These are phyloP conservation scores for Wickerhamiella galacta DNA, from an alignment of 805 yeast genomes.

Conservation along the genomic window DNA sequence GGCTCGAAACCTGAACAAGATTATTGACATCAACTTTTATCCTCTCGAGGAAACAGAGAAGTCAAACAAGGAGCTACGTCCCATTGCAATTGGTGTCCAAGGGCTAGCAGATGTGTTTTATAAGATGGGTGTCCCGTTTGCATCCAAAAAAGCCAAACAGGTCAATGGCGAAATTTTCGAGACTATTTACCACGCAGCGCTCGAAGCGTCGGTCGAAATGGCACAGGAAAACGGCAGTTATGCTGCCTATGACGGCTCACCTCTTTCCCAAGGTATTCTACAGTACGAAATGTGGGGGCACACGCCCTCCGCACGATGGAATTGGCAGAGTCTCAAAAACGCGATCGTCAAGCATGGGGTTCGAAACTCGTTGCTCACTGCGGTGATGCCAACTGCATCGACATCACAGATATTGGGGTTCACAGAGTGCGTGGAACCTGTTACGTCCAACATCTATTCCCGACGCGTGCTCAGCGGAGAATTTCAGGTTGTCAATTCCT, in stretches of 20 bases:
- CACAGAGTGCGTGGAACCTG: constrained; percentile 88
- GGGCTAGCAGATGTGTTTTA: constrained; percentile 83
- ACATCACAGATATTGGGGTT: constrained; percentile 87
- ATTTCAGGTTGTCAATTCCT: constrained; percentile 74
- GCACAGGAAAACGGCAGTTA: constrained; percentile 58
- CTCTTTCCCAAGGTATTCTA: constrained; percentile 62
- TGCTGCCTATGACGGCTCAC: constrained; percentile 60
- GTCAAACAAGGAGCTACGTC: constrained; percentile 67
- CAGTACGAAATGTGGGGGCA: constrained; percentile 77
- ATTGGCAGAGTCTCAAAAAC: constrained; percentile 56
- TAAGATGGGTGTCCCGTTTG: constrained; percentile 61
- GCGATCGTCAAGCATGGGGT: constrained; percentile 45
- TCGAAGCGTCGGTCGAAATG: constrained; percentile 68
- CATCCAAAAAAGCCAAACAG: constrained; percentile 50
- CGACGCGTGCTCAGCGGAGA: constrained; percentile 86
- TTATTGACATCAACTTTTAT: constrained; percentile 69
- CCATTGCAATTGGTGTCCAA: constrained; percentile 87
- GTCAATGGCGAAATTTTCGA: constrained; percentile 75
- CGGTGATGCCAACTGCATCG: constrained; percentile 96
- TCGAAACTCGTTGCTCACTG: constrained; percentile 72
- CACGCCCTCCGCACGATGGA: constrained; percentile 52
- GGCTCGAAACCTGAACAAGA: constrained; percentile 54
- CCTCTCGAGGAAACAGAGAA: constrained; percentile 55
- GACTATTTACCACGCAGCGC: constrained; percentile 82
- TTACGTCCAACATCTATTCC: constrained; percentile 73